phyloP scores from a whole-genome alignment of 2,329 filamentous ascomycete species.

The Xylaria sp. region DNA sequence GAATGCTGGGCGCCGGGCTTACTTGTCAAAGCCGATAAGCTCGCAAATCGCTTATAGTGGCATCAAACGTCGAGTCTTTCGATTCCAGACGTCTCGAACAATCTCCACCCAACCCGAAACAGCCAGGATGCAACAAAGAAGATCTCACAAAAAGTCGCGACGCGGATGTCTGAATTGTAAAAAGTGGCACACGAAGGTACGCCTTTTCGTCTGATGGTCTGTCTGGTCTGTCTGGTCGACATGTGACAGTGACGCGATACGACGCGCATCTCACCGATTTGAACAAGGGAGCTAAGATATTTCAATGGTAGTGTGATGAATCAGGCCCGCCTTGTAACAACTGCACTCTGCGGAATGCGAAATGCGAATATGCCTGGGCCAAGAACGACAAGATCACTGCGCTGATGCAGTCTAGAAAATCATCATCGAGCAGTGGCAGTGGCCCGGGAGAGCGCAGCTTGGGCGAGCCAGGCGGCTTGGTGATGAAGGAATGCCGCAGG shows the following conservation, averaged over 20 bases:
- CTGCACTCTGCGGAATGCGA: constrained; percentile 44
- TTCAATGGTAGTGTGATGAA: constrained; percentile 42
- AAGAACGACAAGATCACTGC: constrained; percentile 23
- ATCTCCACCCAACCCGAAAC: constrained; percentile 1
- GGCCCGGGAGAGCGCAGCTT: constrained; percentile 16
- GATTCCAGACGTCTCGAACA: constrained; percentile 7
- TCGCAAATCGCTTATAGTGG: constrained; percentile 16
- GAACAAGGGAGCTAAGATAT: constrained; percentile 27
- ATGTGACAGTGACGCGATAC: constrained; percentile 1
- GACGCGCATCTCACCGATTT: constrained; percentile 5
- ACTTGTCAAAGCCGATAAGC: constrained; percentile 20
- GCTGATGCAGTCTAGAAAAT: constrained; percentile 16
- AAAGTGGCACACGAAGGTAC: constrained; percentile 50
- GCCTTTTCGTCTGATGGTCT: constrained; percentile 14
- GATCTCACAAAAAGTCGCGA: constrained; percentile 50
- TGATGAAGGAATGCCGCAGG: constrained; percentile 38
- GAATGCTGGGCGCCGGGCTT: constrained; percentile 5
- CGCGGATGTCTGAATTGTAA: constrained; percentile 50
- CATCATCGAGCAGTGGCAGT: constrained; percentile 19
- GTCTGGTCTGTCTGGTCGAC: not conserved
- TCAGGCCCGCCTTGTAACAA: constrained; percentile 45
- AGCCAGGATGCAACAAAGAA: constrained; percentile 45
- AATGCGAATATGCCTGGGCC: constrained; percentile 43
- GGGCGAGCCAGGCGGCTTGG: constrained; percentile 23
- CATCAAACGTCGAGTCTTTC: not conserved